Base-by-base conservation (phyloP, 1,284 basidiomycete genomes). In the Psilocybe mexicana region DNA sequence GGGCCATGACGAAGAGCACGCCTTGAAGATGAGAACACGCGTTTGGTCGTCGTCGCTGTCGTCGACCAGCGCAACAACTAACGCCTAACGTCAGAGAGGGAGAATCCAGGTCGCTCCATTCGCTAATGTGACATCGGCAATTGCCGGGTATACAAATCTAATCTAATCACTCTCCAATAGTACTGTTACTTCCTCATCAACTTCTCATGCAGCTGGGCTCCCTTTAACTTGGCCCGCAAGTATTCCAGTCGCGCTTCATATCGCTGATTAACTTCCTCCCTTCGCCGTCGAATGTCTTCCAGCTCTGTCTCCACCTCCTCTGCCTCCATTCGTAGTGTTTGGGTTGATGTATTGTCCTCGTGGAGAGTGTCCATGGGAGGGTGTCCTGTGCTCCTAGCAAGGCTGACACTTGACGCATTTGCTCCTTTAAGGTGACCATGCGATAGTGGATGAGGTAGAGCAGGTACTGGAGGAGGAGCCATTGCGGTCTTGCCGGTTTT, bases 141-240 rank as follows among this genome's bases (percentile, higher is more conserved):
- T 45, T 52, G 57, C 68, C 66, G 69, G 50, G 63, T 58, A 57
- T 64, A 58, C 57, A 43, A 69, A 61, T 59, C 60, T 62, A 51
- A 54, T 59, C 58, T 45, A 52, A 28, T 6, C n/a, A 40, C 4
- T 33, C 18, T 18, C 18, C 18, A 33, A 4, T 8, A 33, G 30
- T 33, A 33, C 30, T 8, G 44, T 57, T 69, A 84, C 67, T 76
- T 81, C 65, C 77, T 79, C 74, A 86, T 58, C 57, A 90, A 70
- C 69, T 86, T 88, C 73, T 90, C 88, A 57, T 86, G 85, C 67
- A 90, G 70, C 72, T 90, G 86, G 1, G 88, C 88, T 25, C 85
- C 84, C 72, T 88, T 90, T 70, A 90, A 67, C 70, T 84, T 83
- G 52, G 88, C 88, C 46, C 83, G 79, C 61, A 90, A 72, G 65